Evolutionary conservation across 257 asterid species (phyloP).

Genomic region (Capsicum pubescens): DNA sequence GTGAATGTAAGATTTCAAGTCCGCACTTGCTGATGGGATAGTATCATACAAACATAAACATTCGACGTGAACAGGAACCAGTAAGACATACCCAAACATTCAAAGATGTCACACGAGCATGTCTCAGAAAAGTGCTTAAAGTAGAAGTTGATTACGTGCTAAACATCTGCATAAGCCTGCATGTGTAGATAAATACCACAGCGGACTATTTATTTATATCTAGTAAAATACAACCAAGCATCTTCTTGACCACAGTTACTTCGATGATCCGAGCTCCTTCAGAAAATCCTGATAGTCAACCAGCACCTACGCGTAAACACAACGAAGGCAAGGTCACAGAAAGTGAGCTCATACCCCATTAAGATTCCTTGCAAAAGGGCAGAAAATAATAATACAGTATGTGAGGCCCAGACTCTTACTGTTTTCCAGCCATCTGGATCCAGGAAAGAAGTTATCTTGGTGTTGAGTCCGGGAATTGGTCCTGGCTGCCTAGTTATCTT

Average conservation of each 20-base stretch:
- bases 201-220: neutral
- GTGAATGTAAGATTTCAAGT: neutral
- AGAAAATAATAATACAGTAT: neutral
- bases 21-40: neutral
- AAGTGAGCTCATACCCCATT: neutral
- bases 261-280: slow-evolving; percentile 65
- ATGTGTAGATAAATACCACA: slow-evolving; percentile 18
- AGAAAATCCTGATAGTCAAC: slow-evolving; percentile 90
- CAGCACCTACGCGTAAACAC: slow-evolving; percentile 63
- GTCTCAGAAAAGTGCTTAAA: neutral
- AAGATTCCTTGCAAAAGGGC: neutral
- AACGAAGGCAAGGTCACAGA: slow-evolving; percentile 6
- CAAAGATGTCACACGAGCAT: slow-evolving; percentile 12
- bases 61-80: neutral
- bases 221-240: slow-evolving; percentile 20
- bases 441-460: slow-evolving; percentile 85
- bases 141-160: neutral
- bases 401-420: slow-evolving; percentile 50
- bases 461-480: slow-evolving; percentile 85
- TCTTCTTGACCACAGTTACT: slow-evolving; percentile 34
- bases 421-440: slow-evolving; percentile 99
- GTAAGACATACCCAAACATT: neutral
- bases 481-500: slow-evolving; percentile 91
- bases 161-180: neutral
- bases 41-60: neutral